phyloP scores from a whole-genome alignment of 1,284 basidiomycete species.

The Megacollybia platyphylla region DNA sequence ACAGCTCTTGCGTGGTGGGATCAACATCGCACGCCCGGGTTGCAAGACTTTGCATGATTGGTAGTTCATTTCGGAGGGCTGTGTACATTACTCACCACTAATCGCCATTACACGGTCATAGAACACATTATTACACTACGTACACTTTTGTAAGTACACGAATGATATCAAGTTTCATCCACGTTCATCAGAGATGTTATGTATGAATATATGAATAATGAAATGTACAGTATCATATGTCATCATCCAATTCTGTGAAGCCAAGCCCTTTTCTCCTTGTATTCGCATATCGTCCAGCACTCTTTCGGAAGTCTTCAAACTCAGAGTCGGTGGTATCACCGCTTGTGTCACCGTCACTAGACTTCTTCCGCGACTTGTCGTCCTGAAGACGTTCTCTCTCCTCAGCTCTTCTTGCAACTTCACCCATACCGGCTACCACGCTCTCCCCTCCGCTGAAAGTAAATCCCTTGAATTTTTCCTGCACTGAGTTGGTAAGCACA shows the following conservation, averaged over 20 bases:
- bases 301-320: conserved; percentile 40
- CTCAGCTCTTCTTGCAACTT: conserved; percentile 28
- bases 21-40: conserved; percentile 60
- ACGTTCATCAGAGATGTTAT: no score
- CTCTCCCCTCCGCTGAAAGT: conserved; percentile 83
- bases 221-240: conserved; percentile 8
- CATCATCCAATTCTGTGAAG: conserved; percentile 31
- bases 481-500: conserved; percentile 75
- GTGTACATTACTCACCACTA: no score
- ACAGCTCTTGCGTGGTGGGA: conserved; percentile 70
- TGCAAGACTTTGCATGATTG: conserved; percentile 61
- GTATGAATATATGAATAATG: no score
- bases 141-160: no score
- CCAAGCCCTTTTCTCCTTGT: conserved; percentile 31
- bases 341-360: conserved; percentile 15
- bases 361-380: background rate
- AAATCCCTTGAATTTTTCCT: conserved; percentile 91
- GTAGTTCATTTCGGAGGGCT: conserved; percentile 23
- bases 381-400: conserved; percentile 22
- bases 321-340: conserved; percentile 55
- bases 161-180: no score
- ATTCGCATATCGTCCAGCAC: conserved; percentile 53
- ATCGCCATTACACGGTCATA: no score
- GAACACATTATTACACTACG: no score
- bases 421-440: conserved; percentile 24